Evolutionary conservation across 2,329 filamentous ascomycete genomes (phyloP).

Genomic region (Sporothrix phasma): DNA sequence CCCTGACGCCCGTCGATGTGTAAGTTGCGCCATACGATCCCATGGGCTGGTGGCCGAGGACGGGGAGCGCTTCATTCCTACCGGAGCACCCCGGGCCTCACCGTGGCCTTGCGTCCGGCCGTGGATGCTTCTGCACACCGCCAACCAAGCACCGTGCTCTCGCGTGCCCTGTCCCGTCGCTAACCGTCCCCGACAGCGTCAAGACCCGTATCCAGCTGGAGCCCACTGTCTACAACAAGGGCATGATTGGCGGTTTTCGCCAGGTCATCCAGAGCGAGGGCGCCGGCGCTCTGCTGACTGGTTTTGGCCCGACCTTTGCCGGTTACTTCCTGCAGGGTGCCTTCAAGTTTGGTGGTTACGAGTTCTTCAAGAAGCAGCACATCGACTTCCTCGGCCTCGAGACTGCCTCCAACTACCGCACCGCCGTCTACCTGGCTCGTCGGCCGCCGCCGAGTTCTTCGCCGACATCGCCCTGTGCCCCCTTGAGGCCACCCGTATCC

Average conservation of each 20-base stretch:
- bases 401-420: slow-evolving; percentile 59
- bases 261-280: slow-evolving; percentile 68
- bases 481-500: slow-evolving; percentile 76
- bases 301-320: slow-evolving; percentile 65
- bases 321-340: slow-evolving; percentile 81
- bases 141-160: background rate
- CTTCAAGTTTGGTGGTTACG: slow-evolving; percentile 82
- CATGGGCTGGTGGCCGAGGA: background rate
- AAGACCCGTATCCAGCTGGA: slow-evolving; percentile 84
- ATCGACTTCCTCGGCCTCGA: slow-evolving; percentile 66
- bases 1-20: slow-evolving; percentile 97
- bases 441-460: slow-evolving; percentile 49
- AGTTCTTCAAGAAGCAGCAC: slow-evolving; percentile 78
- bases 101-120: background rate
- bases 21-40: slow-evolving; percentile 46
- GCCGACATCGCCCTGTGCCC: slow-evolving; percentile 70
- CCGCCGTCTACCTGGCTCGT: slow-evolving; percentile 60
- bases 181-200: slow-evolving; percentile 45
- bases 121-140: background rate
- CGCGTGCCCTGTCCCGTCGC: slow-evolving; percentile 2
- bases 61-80: background rate
- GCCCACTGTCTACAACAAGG: slow-evolving; percentile 68
- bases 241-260: slow-evolving; percentile 67
- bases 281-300: slow-evolving; percentile 66
- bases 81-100: background rate